phyloP scores from a whole-genome alignment of 306 rosid species.

The Comarum palustre region DNA sequence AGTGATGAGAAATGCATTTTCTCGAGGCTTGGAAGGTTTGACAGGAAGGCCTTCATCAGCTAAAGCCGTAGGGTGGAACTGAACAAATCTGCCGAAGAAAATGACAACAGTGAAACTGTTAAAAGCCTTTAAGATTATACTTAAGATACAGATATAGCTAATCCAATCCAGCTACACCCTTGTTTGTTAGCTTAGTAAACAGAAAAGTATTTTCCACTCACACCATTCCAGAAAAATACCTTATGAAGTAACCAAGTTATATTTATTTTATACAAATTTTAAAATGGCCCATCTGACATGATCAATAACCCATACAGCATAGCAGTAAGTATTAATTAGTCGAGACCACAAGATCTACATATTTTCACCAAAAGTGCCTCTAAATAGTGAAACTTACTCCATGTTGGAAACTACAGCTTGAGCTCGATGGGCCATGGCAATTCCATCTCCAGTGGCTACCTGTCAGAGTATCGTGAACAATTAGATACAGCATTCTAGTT shows the following conservation, averaged over 20 bases:
- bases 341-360: constrained; percentile 13
- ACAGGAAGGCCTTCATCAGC: constrained; percentile 89
- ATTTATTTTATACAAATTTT: background rate
- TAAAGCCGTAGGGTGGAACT: constrained; percentile 93
- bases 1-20: constrained; percentile 76
- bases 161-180: constrained; percentile 1
- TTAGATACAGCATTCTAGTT: constrained; percentile 15
- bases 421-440: constrained; percentile 96
- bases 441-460: constrained; percentile 98
- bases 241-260: background rate
- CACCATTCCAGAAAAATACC: background rate
- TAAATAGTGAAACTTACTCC: constrained; percentile 61
- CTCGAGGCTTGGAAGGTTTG: constrained; percentile 52
- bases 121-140: background rate
- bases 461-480: constrained; percentile 24
- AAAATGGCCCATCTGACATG: background rate
- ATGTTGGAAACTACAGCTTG: constrained; percentile 92
- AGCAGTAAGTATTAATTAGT: background rate
- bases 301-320: background rate
- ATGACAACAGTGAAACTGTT: background rate
- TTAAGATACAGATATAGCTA: background rate
- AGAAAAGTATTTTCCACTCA: background rate
- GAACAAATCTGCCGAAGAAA: constrained; percentile 68
- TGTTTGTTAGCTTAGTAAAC: background rate
- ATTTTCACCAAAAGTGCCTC: constrained; percentile 5